These are phyloP conservation scores for Pseudonitzschia pungens DNA, from an alignment of 108 stramenopile genomes.

Conservation along the genomic window DNA sequence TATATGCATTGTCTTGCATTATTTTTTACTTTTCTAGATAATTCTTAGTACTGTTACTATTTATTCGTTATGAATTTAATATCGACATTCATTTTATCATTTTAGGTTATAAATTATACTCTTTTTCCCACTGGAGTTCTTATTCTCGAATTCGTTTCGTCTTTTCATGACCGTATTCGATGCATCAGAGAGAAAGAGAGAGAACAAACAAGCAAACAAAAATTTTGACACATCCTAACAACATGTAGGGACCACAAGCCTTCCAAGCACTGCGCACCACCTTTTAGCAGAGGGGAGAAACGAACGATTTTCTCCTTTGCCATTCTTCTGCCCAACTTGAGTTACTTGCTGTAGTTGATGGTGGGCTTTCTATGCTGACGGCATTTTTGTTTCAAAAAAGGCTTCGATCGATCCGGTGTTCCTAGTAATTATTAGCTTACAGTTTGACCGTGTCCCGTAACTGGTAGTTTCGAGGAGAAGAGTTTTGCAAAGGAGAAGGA, in stretches of 20 bases:
- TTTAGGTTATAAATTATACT: too few species aligned
- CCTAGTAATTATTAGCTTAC: background rate
- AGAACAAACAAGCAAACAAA: background rate
- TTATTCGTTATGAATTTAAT: too few species aligned
- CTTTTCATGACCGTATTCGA: too few species aligned
- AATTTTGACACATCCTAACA: background rate
- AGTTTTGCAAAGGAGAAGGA: background rate
- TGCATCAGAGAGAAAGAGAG: background rate
- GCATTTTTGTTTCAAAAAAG: background rate
- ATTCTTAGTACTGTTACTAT: too few species aligned
- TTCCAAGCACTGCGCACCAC: background rate
- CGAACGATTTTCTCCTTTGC: background rate
- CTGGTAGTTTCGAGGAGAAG: background rate
- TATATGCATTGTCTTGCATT: too few species aligned
- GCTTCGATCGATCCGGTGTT: background rate
- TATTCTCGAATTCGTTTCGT: too few species aligned
- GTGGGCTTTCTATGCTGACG: background rate
- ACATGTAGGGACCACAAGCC: background rate
- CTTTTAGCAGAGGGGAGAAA: too few species aligned
- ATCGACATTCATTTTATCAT: too few species aligned
- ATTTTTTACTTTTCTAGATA: too few species aligned
- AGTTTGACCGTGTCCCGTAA: constrained; percentile 9
- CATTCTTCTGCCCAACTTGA: background rate
- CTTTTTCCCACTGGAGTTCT: too few species aligned
- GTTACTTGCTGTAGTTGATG: background rate